Base-by-base conservation (phyloP, 2,329 filamentous ascomycete species). In the Xylaria arbuscula region DNA sequence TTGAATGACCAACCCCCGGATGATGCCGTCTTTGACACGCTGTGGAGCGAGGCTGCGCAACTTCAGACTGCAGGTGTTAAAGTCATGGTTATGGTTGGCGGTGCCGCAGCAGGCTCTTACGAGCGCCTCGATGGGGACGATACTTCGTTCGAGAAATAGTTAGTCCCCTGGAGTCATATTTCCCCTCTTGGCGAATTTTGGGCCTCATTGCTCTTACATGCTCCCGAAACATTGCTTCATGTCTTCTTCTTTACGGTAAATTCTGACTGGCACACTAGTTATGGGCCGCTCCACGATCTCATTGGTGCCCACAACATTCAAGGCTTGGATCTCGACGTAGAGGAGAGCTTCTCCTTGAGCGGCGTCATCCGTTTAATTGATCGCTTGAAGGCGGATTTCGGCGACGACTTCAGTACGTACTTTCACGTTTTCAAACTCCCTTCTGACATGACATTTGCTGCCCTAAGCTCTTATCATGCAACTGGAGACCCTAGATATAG, bases 1-100 rank as follows among this genome's bases (percentile, higher is more conserved):
- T 87, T 97, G 71, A 98, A 98, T 79, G 90, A 98, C 80, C 88
- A 93, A 77, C 84, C 85, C 0, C 93, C 93, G 0, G 81, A 87
- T n/a, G 82, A 92, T 73, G 79, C 87, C 4, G 86, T 88, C 72
- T 95, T 91, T 80, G 83, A 87, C 38, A 88, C 88, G 1, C 84
- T 97, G 42, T 98, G 94, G 93, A 86, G 86, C 24, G 94, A 98
- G 79, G 87, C 93, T 9, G 85, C 86, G 8, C 83, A 89, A 70
- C 82, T 97, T 6, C 91, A 96, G 78, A 87, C 86, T 1, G 85
- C 86, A 7, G 93, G 93, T 50, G 85, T 97, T 70, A 93, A 91
- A 74, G 89, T 97, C 13, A 85, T 97, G 77, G 93, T 89, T 63
- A 96, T 71, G 69, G 24, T 71, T 17, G 69, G 69, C 22, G 69